Base-by-base conservation (phyloP, 1,284 basidiomycete genomes). In the Wallemia mellicola region DNA sequence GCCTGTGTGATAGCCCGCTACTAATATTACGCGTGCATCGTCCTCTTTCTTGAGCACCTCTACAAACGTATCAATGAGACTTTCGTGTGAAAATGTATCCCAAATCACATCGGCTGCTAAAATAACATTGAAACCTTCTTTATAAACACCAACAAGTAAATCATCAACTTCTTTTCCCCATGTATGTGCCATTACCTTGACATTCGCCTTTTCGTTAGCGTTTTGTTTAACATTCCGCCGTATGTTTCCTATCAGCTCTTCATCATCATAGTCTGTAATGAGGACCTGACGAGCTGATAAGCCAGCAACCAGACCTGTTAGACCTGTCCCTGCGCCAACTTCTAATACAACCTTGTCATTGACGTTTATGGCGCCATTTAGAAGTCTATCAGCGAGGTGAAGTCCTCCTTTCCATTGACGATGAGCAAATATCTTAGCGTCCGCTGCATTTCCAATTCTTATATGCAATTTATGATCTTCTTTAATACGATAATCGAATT, bases 131-230 rank as follows among this genome's bases (percentile, higher is more conserved):
- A 57, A 57, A 7, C 55, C 55, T 19, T 26, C 24, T 26, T 17
- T 26, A 9, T 57, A 7, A 17, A n/a, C 15, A 25, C 15, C 69
- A 86, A 83, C 62, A 86, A 74, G 60, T 80, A n/a, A n/a, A n/a
- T n/a, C 77, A 59, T 71, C 68, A 61, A 81, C 75, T 70, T 80
- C 86, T 55, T 69, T 68, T 61, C 75, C 76, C 55, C 55, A 57
- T 19, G 7, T 11, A 28, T 57, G 55, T 2, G 25, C 15, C 25
- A 57, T 9, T 25, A 57, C 55, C 22, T 57, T 57, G 55, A 9
- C 2, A 57, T 11, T 15, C 7, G 9, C 25, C 24, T 24, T 14
- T 17, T 26, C 17, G 55, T 27, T 24, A 25, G 25, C 27, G 17
- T 57, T n/a, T 27, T 24, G 55, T 24, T n/a, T n/a, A n/a, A 57